These are phyloP conservation scores for Monosporascus cannonballus DNA, from an alignment of 2,329 filamentous ascomycete genomes.

Conservation along the genomic window DNA sequence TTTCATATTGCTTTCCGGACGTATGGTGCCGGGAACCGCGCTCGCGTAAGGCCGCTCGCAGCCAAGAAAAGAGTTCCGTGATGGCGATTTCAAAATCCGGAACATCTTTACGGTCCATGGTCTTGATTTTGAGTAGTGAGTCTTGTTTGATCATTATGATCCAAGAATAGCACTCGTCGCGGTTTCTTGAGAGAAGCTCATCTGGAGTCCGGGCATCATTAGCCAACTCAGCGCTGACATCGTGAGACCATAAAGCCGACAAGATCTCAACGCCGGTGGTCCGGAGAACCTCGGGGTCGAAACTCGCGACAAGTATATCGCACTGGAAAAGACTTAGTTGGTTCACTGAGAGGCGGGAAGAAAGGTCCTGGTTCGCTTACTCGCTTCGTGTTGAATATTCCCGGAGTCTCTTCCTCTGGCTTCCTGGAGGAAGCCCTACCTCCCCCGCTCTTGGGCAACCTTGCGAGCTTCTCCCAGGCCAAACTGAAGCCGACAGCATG, in stretches of 20 bases:
- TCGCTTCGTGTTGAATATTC: conserved; percentile 56
- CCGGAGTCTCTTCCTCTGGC: conserved; percentile 53
- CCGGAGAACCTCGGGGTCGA: conserved; percentile 70
- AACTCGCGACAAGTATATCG: conserved; percentile 84
- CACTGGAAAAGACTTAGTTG: conserved; percentile 45
- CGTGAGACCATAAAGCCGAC: conserved; percentile 72
- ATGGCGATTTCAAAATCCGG: conserved; percentile 69
- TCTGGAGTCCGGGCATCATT: conserved; percentile 73
- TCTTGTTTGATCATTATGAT: conserved; percentile 81
- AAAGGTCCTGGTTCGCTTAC: conserved; percentile 36
- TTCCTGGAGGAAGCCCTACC: conserved; percentile 63
- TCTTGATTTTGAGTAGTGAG: conserved; percentile 72
- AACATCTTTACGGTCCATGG: conserved; percentile 67
- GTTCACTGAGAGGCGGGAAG: not conserved
- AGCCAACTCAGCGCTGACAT: conserved; percentile 84
- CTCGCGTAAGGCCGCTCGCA: conserved; percentile 77
- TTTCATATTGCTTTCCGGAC: conserved; percentile 14
- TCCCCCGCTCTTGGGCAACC: conserved; percentile 48
- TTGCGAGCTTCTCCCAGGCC: conserved; percentile 76
- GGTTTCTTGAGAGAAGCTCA: conserved; percentile 69
- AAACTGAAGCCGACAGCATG: conserved; percentile 92
- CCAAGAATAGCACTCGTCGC: conserved; percentile 76
- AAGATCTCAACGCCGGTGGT: conserved; percentile 72
- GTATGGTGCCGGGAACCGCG: conserved; percentile 49
- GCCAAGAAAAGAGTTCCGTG: conserved; percentile 69